Base-by-base conservation (phyloP, 1,284 basidiomycete genomes). In the Wallemia mellicola region DNA sequence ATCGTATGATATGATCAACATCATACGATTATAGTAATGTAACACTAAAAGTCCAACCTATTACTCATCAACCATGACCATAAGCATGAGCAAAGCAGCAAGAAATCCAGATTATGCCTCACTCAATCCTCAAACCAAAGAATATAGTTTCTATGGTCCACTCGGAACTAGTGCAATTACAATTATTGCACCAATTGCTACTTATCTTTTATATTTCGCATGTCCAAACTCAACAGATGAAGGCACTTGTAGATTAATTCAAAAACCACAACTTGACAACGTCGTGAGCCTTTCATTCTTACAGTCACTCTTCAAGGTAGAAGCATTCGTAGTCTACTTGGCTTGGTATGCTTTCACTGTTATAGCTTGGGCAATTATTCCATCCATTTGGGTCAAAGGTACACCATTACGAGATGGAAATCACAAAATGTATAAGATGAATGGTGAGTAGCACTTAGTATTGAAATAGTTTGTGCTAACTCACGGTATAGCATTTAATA, bases 341-440 rank as follows among this genome's bases (percentile, higher is more conserved):
- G 84, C 70, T 0, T 98, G 92, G 92, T 96, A 96, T 70, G 72
- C 78, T 19, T 98, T 83, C 71, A 82, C 79, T 63, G 78, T 96
- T 48, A 69, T 79, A 1, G 77, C 85, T 9, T 95, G 89, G 89
- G 74, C 73, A 7, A 66, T 91, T 30, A 72, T 98, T 3, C 94
- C 94, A 0, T 89, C 87, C 3, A 83, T 88, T 64, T 78, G 78
- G 76, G 75, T 94, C 11, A 75, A 86, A 62, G 94, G 94, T 15
- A 79, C 76, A 7, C 73, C 76, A 24, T 71, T 96, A 64, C 76
- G 94, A 54, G 82, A 81, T 48, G 92, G 92, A 0, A 74, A 73
- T 60, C 80, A 76, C 64, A 80, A 83, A 68, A 73, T 74, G 62
- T 99, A 99, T 76, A 95, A 87, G 72, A 88, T 95, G 66, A 98